Percentiles rank a stretch among this genome's conserved stretches.
phyloP scores from a whole-genome alignment of 2,329 filamentous ascomycete species.

The Trichoderma sp. region DNA sequence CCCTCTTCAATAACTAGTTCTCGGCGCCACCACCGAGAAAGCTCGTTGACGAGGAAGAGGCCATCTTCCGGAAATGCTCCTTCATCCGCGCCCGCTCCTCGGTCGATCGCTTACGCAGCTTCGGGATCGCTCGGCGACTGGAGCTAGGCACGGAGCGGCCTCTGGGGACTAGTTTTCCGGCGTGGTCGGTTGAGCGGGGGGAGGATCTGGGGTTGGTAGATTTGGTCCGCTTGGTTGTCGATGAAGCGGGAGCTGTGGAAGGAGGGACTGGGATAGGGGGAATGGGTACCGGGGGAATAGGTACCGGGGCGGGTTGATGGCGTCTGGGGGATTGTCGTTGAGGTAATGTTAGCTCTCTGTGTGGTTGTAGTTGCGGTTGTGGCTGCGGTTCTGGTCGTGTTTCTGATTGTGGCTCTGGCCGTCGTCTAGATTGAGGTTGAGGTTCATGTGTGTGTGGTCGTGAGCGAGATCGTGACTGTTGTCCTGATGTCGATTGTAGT shows the following conservation, averaged over 20 bases:
- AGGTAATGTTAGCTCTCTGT: background rate
- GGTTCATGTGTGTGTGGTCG: background rate
- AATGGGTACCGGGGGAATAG: background rate
- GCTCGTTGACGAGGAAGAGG: background rate
- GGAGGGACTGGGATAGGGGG: background rate
- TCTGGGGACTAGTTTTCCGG: constrained; percentile 23
- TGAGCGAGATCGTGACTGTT: background rate
- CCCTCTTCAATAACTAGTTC: background rate
- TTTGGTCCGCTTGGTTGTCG: constrained; percentile 10
- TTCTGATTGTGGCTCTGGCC: background rate
- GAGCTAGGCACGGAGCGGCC: constrained; percentile 19
- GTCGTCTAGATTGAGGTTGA: background rate
- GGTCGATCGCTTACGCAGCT: constrained; percentile 20
- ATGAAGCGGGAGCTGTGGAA: background rate
- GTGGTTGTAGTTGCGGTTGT: background rate
- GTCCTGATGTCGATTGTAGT: background rate
- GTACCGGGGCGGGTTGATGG: background rate
- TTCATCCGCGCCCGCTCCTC: constrained; percentile 28
- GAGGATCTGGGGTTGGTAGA: constrained; percentile 15
- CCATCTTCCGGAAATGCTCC: constrained; percentile 29
- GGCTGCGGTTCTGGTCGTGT: background rate
- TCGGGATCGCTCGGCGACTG: constrained; percentile 18
- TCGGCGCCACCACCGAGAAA: background rate
- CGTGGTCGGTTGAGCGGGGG: constrained; percentile 26
- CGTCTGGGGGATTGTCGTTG: constrained; percentile 20